Evolutionary conservation across 768 basidiomycete genomes (phyloP), one percentile per base, ranked within the genome.

Genomic region (Leucocoprinus leucothites): DNA sequence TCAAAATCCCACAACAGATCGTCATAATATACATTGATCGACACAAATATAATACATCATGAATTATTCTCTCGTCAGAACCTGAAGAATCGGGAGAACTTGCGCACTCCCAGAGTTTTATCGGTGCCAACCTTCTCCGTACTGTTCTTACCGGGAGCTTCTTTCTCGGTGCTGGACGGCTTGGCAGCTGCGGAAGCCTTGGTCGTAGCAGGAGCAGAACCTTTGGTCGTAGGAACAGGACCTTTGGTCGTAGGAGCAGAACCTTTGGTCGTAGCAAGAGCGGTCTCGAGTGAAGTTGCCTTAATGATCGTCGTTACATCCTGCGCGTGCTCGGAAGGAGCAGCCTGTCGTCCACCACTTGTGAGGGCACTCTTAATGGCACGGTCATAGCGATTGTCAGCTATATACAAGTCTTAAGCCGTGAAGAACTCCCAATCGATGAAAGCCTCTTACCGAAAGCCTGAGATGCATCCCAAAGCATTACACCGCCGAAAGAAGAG

Each of bases 401-500:
- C 72, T 73, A 9, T 5, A 16, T 3, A 22, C 34, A 14, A 31
- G 13, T 11, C 11, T 31, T 31, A 11, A 31, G 11, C 31, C 5
- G 11, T 5, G 11, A 11, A 11, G 36, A 14, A 40, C 24, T 24
- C 9, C 44, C 19, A 36, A 19, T n/a, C 40, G 9, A 2, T 28
- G 11, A 3, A 40, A 22, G 47, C 24, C 18, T 14, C 60, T 24
- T 34, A 73, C 73, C 77, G 53, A 66, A 69, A 9, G 71, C 74
- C 46, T 74, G 73, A 13, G 71, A 72, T 9, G 65, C 70, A 56
- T 73, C 73, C 73, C 72, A 74, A 26, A 75, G 63, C 74, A 74
- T 71, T 28, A 80, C 66, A 31, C 82, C 82, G 9, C 81, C 81
- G 60, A 84, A 82, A 14, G 79, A 80, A 7, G 80, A 76, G 62